A percentile compares a stretch with the other conserved stretches of the same genome.
phyloP scores from a whole-genome alignment of 768 basidiomycete species.

The Russula sp. region DNA sequence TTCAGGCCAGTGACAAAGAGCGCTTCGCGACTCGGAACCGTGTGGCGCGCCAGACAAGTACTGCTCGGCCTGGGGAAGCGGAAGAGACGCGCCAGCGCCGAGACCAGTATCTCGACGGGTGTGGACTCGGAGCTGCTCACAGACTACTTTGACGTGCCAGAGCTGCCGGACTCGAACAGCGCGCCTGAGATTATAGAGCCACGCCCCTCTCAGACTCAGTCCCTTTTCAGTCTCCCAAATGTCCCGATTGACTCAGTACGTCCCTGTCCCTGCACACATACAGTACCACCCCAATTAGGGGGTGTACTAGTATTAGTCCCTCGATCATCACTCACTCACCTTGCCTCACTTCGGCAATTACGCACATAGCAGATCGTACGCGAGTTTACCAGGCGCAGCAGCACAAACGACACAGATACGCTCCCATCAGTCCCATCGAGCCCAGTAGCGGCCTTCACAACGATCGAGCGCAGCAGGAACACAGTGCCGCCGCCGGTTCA shows the following conservation, averaged over 20 bases:
- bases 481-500: neutral
- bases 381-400: neutral
- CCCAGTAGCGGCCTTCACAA: neutral
- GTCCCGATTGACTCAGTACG: conserved; percentile 15
- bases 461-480: neutral
- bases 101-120: conserved; percentile 5
- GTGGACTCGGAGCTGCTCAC: conserved; percentile 8
- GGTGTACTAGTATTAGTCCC: too few species aligned
- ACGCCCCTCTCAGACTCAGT: neutral
- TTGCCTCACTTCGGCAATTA: neutral
- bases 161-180: neutral
- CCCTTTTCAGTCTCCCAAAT: conserved; percentile 20
- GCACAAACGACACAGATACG: conserved; percentile 17
- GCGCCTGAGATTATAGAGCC: neutral
- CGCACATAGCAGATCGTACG: neutral
- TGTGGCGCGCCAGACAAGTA: conserved; percentile 21
- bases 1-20: conserved; percentile 10
- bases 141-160: neutral
- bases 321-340: neutral
- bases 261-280: neutral
- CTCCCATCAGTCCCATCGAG: conserved; percentile 4
- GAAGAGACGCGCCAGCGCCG: conserved; percentile 15
- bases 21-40: conserved; percentile 3
- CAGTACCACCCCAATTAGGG: too few species aligned
- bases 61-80: conserved; percentile 18